Conservation (phyloP, 1,284 basidiomycete genomes). For the Ustilago curta region DNA sequence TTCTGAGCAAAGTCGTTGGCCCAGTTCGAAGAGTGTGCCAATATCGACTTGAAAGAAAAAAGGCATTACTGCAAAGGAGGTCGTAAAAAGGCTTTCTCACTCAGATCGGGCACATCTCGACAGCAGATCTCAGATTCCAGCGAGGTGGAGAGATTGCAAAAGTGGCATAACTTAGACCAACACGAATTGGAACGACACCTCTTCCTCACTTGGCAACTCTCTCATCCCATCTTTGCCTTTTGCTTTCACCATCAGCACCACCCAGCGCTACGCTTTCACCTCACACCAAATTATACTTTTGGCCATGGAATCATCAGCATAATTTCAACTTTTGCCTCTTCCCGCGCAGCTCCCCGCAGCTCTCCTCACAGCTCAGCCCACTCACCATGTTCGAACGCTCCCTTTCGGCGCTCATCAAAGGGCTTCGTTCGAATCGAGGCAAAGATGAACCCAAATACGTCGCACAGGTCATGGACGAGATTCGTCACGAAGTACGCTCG, state of each 20-base stretch:
- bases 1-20: background rate
- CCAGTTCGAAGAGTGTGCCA: too few relatives aligned
- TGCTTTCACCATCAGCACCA: too few relatives aligned
- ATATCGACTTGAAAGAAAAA: background rate
- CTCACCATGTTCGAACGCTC: slow-evolving; percentile 66
- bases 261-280: too few relatives aligned
- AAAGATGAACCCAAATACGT: slow-evolving; percentile 71
- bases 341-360: background rate
- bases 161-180: slow-evolving; percentile 17
- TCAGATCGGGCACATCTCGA: background rate
- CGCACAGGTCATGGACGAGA: slow-evolving; percentile 75
- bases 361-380: background rate
- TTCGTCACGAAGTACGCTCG: slow-evolving; percentile 86
- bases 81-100: background rate
- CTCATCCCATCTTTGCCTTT: too few relatives aligned
- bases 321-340: background rate
- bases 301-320: background rate
- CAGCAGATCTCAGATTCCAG: slow-evolving; percentile 13
- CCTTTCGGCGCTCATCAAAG: slow-evolving; percentile 67
- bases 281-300: too few relatives aligned
- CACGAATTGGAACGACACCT: slow-evolving; percentile 1
- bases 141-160: slow-evolving; percentile 19
- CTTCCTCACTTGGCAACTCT: background rate
- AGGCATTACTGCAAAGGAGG: too few relatives aligned
- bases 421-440: slow-evolving; percentile 67